Conservation (phyloP, 306 rosid species). For the Glycine tomentella region DNA sequence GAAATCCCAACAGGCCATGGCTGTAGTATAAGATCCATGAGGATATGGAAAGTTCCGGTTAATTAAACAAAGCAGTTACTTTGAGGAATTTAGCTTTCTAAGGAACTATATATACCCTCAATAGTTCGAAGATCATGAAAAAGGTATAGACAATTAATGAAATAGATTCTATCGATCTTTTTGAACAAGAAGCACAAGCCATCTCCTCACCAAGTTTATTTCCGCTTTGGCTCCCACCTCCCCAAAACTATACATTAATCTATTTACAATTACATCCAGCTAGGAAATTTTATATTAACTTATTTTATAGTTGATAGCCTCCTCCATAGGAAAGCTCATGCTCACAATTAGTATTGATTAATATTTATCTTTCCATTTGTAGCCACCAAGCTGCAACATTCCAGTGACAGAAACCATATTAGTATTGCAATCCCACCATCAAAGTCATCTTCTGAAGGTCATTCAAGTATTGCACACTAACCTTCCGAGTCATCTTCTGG, state of each 20-base stretch:
- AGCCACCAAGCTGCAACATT: constrained; percentile 54
- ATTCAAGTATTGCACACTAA: constrained; percentile 51
- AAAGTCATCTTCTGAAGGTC: constrained; percentile 39
- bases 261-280: constrained; percentile 44
- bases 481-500: constrained; percentile 44
- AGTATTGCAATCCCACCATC: constrained; percentile 62
- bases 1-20: constrained; percentile 19
- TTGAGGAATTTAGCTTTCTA: constrained; percentile 14
- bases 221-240: too few species aligned
- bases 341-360: not conserved
- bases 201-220: constrained; percentile 19
- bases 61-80: not conserved
- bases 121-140: constrained; percentile 1
- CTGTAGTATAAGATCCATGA: constrained; percentile 18
- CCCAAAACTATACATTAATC: constrained; percentile 6
- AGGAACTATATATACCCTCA: constrained; percentile 28
- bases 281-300: not conserved
- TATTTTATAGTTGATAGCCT: constrained; percentile 5
- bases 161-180: constrained; percentile 23
- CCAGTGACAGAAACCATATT: constrained; percentile 37
- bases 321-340: constrained; percentile 31
- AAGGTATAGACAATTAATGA: constrained; percentile 3
- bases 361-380: constrained; percentile 38
- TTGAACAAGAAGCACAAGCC: not conserved
- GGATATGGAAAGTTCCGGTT: not conserved